Evolutionary conservation across 495 filamentous ascomycete genomes (phyloP), one percentile per base, ranked within the genome.

Genomic region (Acidiella bohemica): DNA sequence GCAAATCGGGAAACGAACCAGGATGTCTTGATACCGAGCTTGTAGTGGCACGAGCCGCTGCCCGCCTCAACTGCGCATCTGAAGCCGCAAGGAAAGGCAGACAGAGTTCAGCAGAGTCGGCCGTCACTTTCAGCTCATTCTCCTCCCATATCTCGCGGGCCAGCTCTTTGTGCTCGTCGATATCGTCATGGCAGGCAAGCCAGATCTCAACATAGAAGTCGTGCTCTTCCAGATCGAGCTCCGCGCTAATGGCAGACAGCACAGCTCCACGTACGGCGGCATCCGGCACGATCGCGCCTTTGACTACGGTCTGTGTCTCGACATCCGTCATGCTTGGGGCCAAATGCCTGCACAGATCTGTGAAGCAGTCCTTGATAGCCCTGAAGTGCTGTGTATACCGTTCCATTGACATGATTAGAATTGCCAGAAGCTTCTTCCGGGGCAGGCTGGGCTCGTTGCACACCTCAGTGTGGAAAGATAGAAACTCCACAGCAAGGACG

Each of bases 131-230:
- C 33, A 97, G 73, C 1, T 71, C 80, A 55, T 87, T 93, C 45
- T 92, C 88, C 57, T 93, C 84, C 90, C 92, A 96, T 25, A 96
- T 95, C 0, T 81, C 73, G 20, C 70, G 71, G 1, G 80, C 88
- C 21, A 93, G 65, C 26, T 93, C 84, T 5, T 66, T 70, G 50
- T 96, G 95, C 53, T 95, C 90, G 10, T 84, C 76, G 0, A 81
- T 73, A 41, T 90, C 82, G 44, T 97, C 90, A 53, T 96, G 86
- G 57, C 74, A 88, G 37, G 77, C 78, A 17, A 97, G 67, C 88
- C 88, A 96, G 10, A 96, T 80, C 50, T 96, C 84, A 42, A 85
- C 81, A 7, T 76, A 87, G 54, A 84, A 88, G 22, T 77, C 72
- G 19, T 81, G 64, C 36, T 93, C 83, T 34, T 76, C 86, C 66